Evolutionary conservation across 306 rosid genomes (phyloP), one percentile per base, ranked within the genome.

Genomic region (Cucurbita moschata): DNA sequence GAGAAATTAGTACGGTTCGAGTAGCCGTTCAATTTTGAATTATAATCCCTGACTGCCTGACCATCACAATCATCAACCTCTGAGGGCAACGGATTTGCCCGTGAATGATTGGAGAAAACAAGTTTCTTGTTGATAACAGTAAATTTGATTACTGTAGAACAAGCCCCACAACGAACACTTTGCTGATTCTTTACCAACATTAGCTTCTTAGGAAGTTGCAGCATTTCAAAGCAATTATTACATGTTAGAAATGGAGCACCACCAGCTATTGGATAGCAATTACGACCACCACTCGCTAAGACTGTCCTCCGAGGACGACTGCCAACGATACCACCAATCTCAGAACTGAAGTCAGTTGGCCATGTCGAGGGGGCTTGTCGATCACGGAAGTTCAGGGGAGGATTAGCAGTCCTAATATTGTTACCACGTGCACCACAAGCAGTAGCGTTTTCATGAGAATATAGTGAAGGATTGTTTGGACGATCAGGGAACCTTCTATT

Each of bases 231-330:
- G 86, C 99, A 95, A 78, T 81, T 89, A 75, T 75, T 71, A 66
- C 99, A 95, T 12, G 96, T 78, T 51, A 95, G 74, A 83, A 95
- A 95, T 42, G 99, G 99, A 71, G 99, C 89, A 74, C 97, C 99
- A 52, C 96, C 91, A 16, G 91, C 88, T 50, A 95, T 63, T 63
- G 99, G 97, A 70, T 72, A 83, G 75, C 87, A 87, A 49, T 66
- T 90, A 56, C 77, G 81, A 30, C 80, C 77, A 77, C 86, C 81
- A 75, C 78, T 74, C 23, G 84, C 76, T 43, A 85, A 75, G 80
- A 77, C 78, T 26, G 76, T 83, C 86, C 87, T 90, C 11, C 82
- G 82, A 76, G 92, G 87, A 51, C 68, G 89, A 72, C 72, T 57
- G 55, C 63, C 75, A 39, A 52, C 73, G 76, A 77, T 80, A 43